These are phyloP conservation scores for Leishmania martiniquensis DNA, from an alignment of 208 protist genomes.

Conservation along the genomic window DNA sequence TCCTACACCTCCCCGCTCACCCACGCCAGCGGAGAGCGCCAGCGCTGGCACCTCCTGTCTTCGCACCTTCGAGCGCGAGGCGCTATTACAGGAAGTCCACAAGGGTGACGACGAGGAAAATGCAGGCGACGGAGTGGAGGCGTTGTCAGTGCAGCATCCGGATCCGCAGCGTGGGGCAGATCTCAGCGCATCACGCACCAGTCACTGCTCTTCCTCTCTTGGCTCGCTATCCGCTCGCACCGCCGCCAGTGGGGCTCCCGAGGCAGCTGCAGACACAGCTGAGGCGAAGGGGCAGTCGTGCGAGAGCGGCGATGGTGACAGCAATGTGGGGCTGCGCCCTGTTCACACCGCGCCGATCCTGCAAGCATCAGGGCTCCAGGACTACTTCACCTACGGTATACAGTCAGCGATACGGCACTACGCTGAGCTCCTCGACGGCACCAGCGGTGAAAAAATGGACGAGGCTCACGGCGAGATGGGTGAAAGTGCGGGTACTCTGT, in stretches of 20 bases:
- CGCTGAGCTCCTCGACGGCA: constrained; percentile 11
- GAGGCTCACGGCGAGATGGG: background rate
- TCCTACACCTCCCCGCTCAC: background rate
- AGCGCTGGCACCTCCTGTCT: background rate
- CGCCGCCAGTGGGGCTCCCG: background rate
- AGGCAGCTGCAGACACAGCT: background rate
- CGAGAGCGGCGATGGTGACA: background rate
- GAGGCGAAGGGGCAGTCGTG: background rate
- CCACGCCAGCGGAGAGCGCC: background rate
- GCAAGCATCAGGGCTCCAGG: constrained; percentile 6
- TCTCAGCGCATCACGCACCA: background rate
- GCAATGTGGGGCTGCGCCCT: background rate
- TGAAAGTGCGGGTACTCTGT: background rate
- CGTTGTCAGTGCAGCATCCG: background rate
- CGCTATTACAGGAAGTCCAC: background rate
- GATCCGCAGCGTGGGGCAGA: background rate
- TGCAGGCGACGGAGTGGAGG: background rate
- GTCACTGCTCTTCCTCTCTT: background rate
- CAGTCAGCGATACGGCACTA: constrained; percentile 28
- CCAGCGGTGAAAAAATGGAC: background rate
- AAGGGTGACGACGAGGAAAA: background rate
- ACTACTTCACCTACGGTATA: constrained; percentile 31
- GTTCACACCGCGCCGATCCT: constrained; percentile 10
- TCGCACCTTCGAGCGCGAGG: background rate
- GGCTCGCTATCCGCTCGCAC: background rate